Base-by-base conservation (phyloP, 257 asterid genomes). In the Salvia miltiorrhiza region DNA sequence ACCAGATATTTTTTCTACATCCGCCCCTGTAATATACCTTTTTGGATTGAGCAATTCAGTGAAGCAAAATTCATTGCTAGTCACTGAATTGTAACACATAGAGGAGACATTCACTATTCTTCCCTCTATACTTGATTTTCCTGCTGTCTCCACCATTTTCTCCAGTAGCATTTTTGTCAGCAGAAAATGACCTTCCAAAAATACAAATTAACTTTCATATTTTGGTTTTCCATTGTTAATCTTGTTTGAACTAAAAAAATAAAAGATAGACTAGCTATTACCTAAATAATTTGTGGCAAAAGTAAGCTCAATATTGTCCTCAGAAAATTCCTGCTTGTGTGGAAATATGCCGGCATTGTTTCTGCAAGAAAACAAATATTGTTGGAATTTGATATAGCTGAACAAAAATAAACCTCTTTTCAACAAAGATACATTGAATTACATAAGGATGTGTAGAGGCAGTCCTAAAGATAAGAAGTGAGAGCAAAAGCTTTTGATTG, bases 271-370 rank as follows among this genome's bases (percentile, higher is more conserved):
- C 13, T 35, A 20, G n/a, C 0, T 48, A 4, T 56, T 78, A 93
- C 97, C 97, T 61, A 90, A 83, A 80, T 88, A 93, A 75, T 90
- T 90, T 32, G 97, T 90, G 78, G 98, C 97, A 83, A 90, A 88
- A 73, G 97, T 93, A 71, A 87, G 89, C 94, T 90, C 98, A 77
- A 86, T 80, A 78, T 93, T 90, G 68, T 93, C 96, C 78, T 93
- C 97, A 64, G 98, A 93, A 67, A 78, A 90, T 68, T 93, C 97
- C 84, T 88, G 74, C 79, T 87, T 90, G 14, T 76, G 93, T 56
- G 98, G 87, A 73, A 86, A 93, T 71, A 88, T 93, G 78, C 98
- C 98, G 49, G 98, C 98, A 87, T 93, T 93, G 61, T 93, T 93
- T 93, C 98, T 93, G 92, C 88, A 78, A 65, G n/a, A 44, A 57